phyloP scores from a whole-genome alignment of 495 filamentous ascomycete species.

The Trichocladium antarcticum region DNA sequence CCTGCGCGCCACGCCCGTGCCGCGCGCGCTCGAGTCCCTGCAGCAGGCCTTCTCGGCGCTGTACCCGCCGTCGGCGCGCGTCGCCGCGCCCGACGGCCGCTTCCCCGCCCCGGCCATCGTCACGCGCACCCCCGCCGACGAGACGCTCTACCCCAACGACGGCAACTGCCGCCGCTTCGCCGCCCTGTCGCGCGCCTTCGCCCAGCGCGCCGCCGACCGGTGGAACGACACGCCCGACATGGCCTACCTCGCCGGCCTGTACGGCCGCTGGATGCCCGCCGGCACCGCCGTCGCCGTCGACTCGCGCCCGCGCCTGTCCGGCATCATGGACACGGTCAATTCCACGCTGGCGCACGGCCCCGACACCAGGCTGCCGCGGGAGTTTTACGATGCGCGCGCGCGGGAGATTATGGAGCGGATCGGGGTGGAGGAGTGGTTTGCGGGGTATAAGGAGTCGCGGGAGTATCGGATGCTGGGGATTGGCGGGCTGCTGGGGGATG shows the following conservation, averaged over 20 bases:
- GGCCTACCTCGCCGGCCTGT: constrained; percentile 63
- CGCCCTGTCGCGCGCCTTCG: constrained; percentile 69
- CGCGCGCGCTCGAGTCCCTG: constrained; percentile 74
- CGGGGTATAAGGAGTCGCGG: constrained; percentile 66
- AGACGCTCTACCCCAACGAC: constrained; percentile 90
- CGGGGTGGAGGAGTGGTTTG: constrained; percentile 84
- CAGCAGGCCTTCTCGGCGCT: constrained; percentile 85
- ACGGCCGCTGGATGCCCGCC: constrained; percentile 78
- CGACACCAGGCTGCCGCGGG: constrained; percentile 59
- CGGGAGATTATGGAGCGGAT: constrained; percentile 64
- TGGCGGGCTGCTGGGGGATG: constrained; percentile 70
- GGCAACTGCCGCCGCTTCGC: constrained; percentile 72
- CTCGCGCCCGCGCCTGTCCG: constrained; percentile 68
- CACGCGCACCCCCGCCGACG: constrained; percentile 59
- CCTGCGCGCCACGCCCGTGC: constrained; percentile 73
- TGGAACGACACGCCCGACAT: constrained; percentile 82
- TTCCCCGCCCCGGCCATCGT: constrained; percentile 68
- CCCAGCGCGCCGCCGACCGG: constrained; percentile 62
- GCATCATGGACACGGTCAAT: constrained; percentile 92
- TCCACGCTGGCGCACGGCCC: constrained; percentile 76
- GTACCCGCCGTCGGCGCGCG: constrained; percentile 62
- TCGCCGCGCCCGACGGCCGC: constrained; percentile 27
- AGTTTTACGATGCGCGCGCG: constrained; percentile 77
- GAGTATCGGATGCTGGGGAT: constrained; percentile 86
- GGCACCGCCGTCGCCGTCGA: constrained; percentile 64